Base-by-base conservation (phyloP, 2,329 filamentous ascomycete genomes). In the Alternaria metachromatica region DNA sequence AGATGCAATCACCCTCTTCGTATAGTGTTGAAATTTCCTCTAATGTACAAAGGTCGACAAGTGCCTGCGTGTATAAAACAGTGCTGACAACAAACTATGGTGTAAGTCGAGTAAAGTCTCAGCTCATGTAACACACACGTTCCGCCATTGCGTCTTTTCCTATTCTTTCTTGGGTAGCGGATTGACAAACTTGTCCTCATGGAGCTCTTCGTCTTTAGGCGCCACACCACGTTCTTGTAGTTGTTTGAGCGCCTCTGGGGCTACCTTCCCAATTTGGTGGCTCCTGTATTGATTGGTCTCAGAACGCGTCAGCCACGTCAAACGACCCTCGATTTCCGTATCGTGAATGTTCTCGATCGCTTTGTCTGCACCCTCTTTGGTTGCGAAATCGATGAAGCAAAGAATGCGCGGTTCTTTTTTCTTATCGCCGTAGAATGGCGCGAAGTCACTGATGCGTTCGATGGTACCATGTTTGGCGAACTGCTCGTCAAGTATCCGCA, bases 321-420 rank as follows among this genome's bases (percentile, higher is more conserved):
- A 50, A 9, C 55, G 62, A 8, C 63, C 69, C 37, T 72, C 63
- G 10, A 73, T 60, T n/a, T 67, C 43, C 1, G 55, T 69, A 3
- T 66, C 46, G 44, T 74, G 41, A 6, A 71, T 45, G 2, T 68
- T 64, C 8, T 56, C 30, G 2, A 67, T 55, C 28, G 71, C 73
- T 9, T 62, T 54, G 1, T 73, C 67, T 2, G 71, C 72, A 30
- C 68, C 72, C 11, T 70, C 60, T 30, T 69, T 75, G 5, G 73
- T 71, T n/a, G 28, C 46, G 33, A 76, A 75, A 33, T 76, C 73
- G 7, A 75, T 56, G 23, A 58, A 53, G 55, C 66, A 65, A 10
- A 75, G 41, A 44, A 71, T 46, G n/a, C 64, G 66, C 12, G 65
- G 64, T 2, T 53, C n/a, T 11, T 20, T 10, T 18, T 62, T 62